Base-by-base conservation (phyloP, 805 yeast species). In the Yamadazyma sp. region DNA sequence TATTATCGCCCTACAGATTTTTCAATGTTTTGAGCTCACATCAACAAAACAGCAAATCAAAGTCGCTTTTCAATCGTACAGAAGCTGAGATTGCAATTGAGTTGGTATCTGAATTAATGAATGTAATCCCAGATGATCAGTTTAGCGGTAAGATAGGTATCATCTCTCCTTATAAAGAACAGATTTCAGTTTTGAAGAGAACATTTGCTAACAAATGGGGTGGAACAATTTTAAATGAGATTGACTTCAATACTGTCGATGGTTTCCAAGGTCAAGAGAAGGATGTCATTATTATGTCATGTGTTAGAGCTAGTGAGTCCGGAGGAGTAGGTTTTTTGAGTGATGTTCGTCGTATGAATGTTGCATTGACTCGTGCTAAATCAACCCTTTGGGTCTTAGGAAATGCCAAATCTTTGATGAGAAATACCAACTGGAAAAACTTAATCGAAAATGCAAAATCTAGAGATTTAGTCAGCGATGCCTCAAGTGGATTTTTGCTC, bases 321-420 rank as follows among this genome's bases (percentile, higher is more conserved):
- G 75, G 71, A 7, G 63, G 72, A 16, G 86, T 91, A 40, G 98
- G 98, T 12, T 93, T 93, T 61, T 71, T 93, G 55, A 81, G 83
- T 30, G 99, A 93, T 60, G 73, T 81, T 24, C 75, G 98, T 44
- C 85, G 98, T 66, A 86, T 93, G 96, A 93, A 93, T 58, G 98
- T 93, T 35, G 98, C 96, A 0, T 63, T 93, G 23, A 91, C 98
- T 1, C 84, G 99, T 65, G 97, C 98, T 0, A 77, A 82, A 47
- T 74, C 94, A 1, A 84, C 98, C 1, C 65, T 93, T 44, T 93
- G 98, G 98, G 80, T 93, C 38, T 58, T 94, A 11, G 98, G 98
- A 14, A 80, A 85, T 48, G 75, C 70, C 20, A 63, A 69, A n/a
- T 78, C 94, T 1, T 71, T 91, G 45, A 48, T 55, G 5, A 62